Conservation (phyloP, 2,329 filamentous ascomycete genomes). For the Fusarium agapanthi region DNA sequence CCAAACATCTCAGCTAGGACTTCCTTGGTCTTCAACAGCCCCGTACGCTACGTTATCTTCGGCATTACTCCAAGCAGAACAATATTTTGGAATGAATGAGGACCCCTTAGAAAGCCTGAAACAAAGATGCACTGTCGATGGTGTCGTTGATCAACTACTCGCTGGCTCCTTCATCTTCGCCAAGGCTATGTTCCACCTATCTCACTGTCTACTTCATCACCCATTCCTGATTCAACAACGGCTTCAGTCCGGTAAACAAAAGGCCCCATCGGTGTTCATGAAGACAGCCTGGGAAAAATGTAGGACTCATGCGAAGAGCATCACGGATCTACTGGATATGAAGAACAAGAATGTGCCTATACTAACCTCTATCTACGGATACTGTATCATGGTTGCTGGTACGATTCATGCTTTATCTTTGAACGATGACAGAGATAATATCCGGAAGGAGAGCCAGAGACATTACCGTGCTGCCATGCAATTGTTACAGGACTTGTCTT, state of each 20-base stretch:
- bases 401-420: slow-evolving; percentile 15
- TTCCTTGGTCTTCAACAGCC: background rate
- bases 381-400: slow-evolving; percentile 15
- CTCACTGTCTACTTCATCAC: slow-evolving; percentile 12
- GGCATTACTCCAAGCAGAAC: background rate
- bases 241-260: background rate
- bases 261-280: slow-evolving; percentile 6
- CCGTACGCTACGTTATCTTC: slow-evolving; percentile 4
- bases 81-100: slow-evolving; percentile 9
- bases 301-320: background rate
- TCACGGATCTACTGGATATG: background rate
- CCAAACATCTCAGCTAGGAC: background rate
- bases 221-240: slow-evolving; percentile 7
- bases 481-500: background rate
- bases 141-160: background rate
- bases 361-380: slow-evolving; percentile 12
- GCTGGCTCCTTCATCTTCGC: slow-evolving; percentile 14
- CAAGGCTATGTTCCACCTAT: slow-evolving; percentile 12
- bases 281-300: slow-evolving; percentile 13
- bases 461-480: background rate
- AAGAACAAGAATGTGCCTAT: slow-evolving; percentile 9
- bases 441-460: background rate
- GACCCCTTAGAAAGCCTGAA: background rate
- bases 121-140: background rate
- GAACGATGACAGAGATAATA: slow-evolving; percentile 6